A percentile compares a stretch with the other conserved stretches of the same genome.
phyloP scores from a whole-genome alignment of 768 basidiomycete species.

The Leccinum truebloodii region DNA sequence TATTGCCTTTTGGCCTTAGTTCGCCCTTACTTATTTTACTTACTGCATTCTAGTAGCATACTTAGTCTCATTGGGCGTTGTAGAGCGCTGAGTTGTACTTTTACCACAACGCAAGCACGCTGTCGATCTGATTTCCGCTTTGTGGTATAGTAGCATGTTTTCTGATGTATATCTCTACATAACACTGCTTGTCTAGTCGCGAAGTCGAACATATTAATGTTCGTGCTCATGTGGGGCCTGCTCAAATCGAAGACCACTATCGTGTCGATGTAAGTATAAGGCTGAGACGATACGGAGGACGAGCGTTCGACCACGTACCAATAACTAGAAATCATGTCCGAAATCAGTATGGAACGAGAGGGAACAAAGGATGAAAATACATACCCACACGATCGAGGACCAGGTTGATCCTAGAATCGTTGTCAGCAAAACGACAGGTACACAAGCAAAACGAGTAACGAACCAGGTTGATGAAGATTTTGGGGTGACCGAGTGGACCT shows the following conservation, averaged over 20 bases:
- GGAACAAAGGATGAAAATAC: slow-evolving; percentile 33
- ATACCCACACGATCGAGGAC: slow-evolving; percentile 87
- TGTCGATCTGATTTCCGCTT: slow-evolving; percentile 12
- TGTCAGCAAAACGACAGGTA: slow-evolving; percentile 4
- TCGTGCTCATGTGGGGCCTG: slow-evolving; percentile 71
- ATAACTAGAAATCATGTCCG: slow-evolving; percentile 39
- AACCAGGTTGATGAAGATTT: slow-evolving; percentile 94
- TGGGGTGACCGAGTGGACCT: slow-evolving; percentile 95
- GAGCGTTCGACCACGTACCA: slow-evolving; percentile 40
- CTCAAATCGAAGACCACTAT: slow-evolving; percentile 87
- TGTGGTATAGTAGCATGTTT: slow-evolving; percentile 10
- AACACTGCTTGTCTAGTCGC: neutral
- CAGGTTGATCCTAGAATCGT: slow-evolving; percentile 73
- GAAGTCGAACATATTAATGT: slow-evolving; percentile 25
- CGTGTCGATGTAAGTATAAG: slow-evolving; percentile 7
- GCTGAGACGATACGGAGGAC: neutral
- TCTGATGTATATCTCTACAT: slow-evolving; percentile 17
- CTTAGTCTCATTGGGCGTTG: slow-evolving; percentile 29
- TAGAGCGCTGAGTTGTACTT: slow-evolving; percentile 36
- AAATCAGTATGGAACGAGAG: slow-evolving; percentile 9
- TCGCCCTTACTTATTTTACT: slow-evolving; percentile 32
- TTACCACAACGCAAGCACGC: slow-evolving; percentile 24
- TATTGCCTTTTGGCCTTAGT: slow-evolving; percentile 20
- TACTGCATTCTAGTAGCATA: slow-evolving; percentile 36
- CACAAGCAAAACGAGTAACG: slow-evolving; percentile 29